Evolutionary conservation across 2,329 filamentous ascomycete species (phyloP).

Genomic region (Beauveria scarabaeidicola): DNA sequence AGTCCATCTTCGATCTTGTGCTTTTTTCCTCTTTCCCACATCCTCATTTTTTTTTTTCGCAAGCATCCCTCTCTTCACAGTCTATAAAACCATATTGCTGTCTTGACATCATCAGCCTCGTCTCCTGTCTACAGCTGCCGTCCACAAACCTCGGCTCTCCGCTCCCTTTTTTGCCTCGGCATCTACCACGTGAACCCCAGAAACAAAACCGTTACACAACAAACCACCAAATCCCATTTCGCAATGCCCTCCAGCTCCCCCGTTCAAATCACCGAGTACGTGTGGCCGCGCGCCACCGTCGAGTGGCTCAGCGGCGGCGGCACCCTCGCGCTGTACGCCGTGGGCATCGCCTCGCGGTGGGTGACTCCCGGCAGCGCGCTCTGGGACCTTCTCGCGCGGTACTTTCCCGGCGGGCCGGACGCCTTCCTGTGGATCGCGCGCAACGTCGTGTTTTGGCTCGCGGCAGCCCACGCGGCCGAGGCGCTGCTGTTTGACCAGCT

Average conservation of each 20-base stretch:
- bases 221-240: neutral
- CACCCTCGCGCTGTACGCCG: slow-evolving; percentile 1
- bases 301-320: slow-evolving; percentile 1
- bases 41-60: neutral
- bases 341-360: neutral
- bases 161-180: neutral
- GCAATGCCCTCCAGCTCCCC: neutral
- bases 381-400: neutral
- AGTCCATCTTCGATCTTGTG: neutral
- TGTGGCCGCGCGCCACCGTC: neutral
- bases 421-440: neutral
- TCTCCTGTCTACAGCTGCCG: neutral
- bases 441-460: neutral
- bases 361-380: neutral
- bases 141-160: neutral
- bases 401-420: slow-evolving; percentile 4
- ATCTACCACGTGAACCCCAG: neutral
- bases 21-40: neutral
- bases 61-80: neutral
- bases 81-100: neutral
- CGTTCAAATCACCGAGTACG: slow-evolving; percentile 6
- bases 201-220: neutral
- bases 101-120: neutral
- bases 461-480: slow-evolving; percentile 1
- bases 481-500: slow-evolving; percentile 7